These are phyloP conservation scores for Diplocarpon mali DNA, from an alignment of 2,329 filamentous ascomycete species.

Conservation along the genomic window DNA sequence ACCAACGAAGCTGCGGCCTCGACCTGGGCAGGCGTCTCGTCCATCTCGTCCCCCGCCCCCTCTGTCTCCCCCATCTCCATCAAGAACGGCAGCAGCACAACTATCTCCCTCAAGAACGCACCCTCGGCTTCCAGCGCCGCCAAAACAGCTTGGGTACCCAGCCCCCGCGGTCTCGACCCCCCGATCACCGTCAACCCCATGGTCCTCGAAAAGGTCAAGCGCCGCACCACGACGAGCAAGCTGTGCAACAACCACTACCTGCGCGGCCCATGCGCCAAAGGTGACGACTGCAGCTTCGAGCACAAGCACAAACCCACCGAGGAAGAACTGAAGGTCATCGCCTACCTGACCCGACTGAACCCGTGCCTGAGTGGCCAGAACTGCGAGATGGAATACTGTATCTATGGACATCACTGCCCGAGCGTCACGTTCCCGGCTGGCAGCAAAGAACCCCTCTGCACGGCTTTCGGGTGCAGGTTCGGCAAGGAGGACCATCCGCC, in stretches of 20 bases:
- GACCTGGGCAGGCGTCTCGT: conserved; percentile 26
- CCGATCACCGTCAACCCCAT: conserved; percentile 36
- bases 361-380: conserved; percentile 47
- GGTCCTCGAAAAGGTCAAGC: conserved; percentile 44
- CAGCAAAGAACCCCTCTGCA: conserved; percentile 36
- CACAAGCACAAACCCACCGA: conserved; percentile 42
- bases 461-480: conserved; percentile 46
- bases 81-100: conserved; percentile 11
- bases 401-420: conserved; percentile 47
- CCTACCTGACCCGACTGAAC: conserved; percentile 43
- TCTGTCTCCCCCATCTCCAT: conserved; percentile 11
- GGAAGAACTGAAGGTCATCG: conserved; percentile 46
- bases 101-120: conserved; percentile 7
- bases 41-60: conserved; percentile 17
- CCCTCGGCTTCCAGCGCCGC: conserved; percentile 3
- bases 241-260: conserved; percentile 54
- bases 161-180: conserved; percentile 42
- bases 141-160: conserved; percentile 39
- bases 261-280: conserved; percentile 44
- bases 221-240: conserved; percentile 42
- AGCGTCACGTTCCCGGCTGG: conserved; percentile 14
- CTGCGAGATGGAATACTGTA: conserved; percentile 46
- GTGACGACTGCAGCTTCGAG: conserved; percentile 43
- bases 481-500: conserved; percentile 42
- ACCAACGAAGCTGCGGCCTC: conserved; percentile 4